Evolutionary conservation across 1,284 basidiomycete genomes (phyloP).

Genomic region (Inonotus hispidus): DNA sequence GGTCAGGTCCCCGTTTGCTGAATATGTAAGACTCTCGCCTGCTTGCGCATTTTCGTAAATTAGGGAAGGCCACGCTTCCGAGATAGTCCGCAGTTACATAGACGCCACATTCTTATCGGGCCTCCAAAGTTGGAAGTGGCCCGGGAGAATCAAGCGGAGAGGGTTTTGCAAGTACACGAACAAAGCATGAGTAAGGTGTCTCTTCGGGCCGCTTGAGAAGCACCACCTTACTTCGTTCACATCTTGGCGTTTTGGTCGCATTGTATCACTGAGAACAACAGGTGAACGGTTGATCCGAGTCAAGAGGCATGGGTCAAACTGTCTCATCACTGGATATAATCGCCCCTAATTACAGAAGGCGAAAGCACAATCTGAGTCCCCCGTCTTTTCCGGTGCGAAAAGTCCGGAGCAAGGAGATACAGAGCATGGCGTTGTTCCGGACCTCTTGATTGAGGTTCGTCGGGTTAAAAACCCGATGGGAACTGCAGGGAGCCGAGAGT

Average conservation of each 20-base stretch:
- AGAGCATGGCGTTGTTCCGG: neutral
- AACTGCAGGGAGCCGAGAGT: neutral
- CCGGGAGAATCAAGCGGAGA: neutral
- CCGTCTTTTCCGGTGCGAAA: neutral
- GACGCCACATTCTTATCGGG: neutral
- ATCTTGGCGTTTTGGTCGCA: neutral
- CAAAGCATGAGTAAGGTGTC: neutral
- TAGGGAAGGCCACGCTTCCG: neutral
- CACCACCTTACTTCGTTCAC: neutral
- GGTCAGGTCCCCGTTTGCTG: neutral
- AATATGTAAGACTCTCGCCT: neutral
- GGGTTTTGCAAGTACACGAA: neutral
- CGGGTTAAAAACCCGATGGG: neutral
- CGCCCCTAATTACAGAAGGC: slow-evolving; percentile 1
- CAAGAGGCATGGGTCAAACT: neutral
- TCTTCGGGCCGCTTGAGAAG: slow-evolving; percentile 1
- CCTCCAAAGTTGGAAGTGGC: neutral
- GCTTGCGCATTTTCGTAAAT: neutral
- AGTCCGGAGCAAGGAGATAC: neutral
- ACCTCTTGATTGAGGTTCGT: neutral
- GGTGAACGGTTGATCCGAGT: neutral
- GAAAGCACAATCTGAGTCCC: neutral
- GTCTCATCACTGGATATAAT: neutral
- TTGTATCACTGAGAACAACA: neutral
- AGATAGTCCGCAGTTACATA: neutral